Evolutionary conservation across 1,284 basidiomycete genomes (phyloP), one percentile per base, ranked within the genome.

Genomic region (Ustilago loliicola): DNA sequence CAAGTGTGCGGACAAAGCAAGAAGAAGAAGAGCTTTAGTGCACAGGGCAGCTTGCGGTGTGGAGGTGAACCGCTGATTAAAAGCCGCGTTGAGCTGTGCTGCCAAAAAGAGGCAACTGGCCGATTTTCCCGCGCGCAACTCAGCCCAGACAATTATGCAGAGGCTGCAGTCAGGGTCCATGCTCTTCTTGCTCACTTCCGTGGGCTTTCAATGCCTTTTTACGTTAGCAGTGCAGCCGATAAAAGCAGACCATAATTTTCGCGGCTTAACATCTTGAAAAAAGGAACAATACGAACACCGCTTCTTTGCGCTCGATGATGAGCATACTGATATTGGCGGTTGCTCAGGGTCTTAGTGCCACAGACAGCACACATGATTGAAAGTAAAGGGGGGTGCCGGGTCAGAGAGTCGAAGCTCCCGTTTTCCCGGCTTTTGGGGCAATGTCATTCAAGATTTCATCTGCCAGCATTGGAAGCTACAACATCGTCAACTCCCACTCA

Each of bases 351-450:
- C 21, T 9, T 25, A 30, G 13, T 23, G 19, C 7, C 47, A 42
- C 34, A 29, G 11, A 34, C n/a, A 52, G 25, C 36, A 58, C 62
- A 66, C 19, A 17, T 10, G 23, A 40, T n/a, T 21, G 30, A 8
- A 55, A 23, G 32, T 19, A 40, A 50, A 29, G 42, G 30, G 54
- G 63, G 62, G 67, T 66, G 63, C 63, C 50, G 58, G 72, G 72
- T 70, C 64, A 63, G 64, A 47, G 57, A 62, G 69, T 68, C 65
- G 36, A 59, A 56, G 61, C 69, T 62, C 42, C 63, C 68, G 51
- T 76, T 72, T 76, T 67, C 73, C 73, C 62, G 57, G 65, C 61
- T 73, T 73, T 73, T 73, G 71, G 21, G 45, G 19, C n/a, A 52
- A 50, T 29, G 30, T 58, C 21, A 32, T 56, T 61, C 61, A 67